Conservation (phyloP, 2,329 filamentous ascomycete genomes). For the Sarocladiaceae sp. region DNA sequence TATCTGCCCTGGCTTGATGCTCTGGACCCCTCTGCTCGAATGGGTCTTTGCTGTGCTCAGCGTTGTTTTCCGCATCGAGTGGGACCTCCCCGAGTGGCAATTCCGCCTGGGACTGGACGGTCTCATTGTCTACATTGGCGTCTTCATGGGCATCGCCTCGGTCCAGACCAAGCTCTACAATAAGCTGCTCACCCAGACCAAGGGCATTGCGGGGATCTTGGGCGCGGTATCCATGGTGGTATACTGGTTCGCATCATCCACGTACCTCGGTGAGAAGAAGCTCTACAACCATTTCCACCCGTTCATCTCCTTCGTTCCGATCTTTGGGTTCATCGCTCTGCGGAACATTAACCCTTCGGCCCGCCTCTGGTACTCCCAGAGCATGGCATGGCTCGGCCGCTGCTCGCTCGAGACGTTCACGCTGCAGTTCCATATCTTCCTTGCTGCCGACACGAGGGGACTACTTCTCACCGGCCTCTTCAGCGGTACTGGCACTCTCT, state of each 20-base stretch:
- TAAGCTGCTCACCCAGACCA: conserved; percentile 16
- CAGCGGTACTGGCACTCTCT: conserved; percentile 17
- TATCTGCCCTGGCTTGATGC: conserved; percentile 28
- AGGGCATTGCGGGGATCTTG: conserved; percentile 8
- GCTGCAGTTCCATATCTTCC: conserved; percentile 58
- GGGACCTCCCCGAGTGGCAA: conserved; percentile 44
- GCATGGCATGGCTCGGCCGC: conserved; percentile 47
- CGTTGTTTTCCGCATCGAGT: conserved; percentile 40
- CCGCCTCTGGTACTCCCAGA: conserved; percentile 29
- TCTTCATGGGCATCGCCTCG: conserved; percentile 33
- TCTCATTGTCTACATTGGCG: conserved; percentile 52
- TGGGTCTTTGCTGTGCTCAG: conserved; percentile 26
- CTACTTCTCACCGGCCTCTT: conserved; percentile 32
- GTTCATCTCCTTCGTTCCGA: conserved; percentile 48
- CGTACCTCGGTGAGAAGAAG: conserved; percentile 20
- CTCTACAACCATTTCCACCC: conserved; percentile 49
- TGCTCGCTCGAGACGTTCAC: conserved; percentile 57
- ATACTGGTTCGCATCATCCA: conserved; percentile 16
- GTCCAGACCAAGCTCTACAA: conserved; percentile 18
- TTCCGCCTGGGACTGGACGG: conserved; percentile 49
- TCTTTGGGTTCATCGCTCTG: conserved; percentile 47
- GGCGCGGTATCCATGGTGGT: conserved; percentile 25
- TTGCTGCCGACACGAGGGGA: conserved; percentile 53
- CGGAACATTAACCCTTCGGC: conserved; percentile 35
- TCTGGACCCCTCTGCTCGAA: conserved; percentile 26